Evolutionary conservation across 176 grass and related monocot species (phyloP), one percentile per base, ranked within the genome.

Genomic region (Juncus inflexus): DNA sequence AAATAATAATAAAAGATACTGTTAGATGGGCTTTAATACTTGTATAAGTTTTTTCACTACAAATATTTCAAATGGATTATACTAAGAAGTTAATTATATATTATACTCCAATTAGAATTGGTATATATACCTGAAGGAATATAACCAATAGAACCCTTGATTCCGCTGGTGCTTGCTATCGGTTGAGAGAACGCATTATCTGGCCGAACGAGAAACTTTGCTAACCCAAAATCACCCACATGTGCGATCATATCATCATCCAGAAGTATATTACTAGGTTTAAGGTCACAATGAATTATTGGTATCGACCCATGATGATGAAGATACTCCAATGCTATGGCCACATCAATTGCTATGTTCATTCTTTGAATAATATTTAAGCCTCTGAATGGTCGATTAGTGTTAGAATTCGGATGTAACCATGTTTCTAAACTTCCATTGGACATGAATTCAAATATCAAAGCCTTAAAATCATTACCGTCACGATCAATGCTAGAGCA

Each of bases 401-500:
- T 19, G 5, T 8, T 38, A 52, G 3, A n/a, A n/a, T n/a, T 0
- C 3, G 40, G 13, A 56, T 90, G 82, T 54, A 85, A 50, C 82
- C 86, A 87, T 45, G 58, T 15, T 38, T 87, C 84, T 37, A 87
- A 47, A 7, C 68, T 83, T 3, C 80, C 79, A 52, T 82, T 85
- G 4, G 82, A 70, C 57, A 90, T 73, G 2, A 82, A 77, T 62
- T 62, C 54, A 39, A 82, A 90, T 6, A 90, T 49, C 38, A 90
- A 49, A 56, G 75, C 86, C 47, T 76, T 90, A 61, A 90, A 85
- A 39, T 81, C 74, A 35, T 80, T 69, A 55, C 79, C 75, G n/a
- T n/a, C n/a, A n/a, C n/a, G n/a, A 51, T 90, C 82, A 14, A 85
- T 59, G 65, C 64, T 76, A 5, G 81, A 90, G 50, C 86, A 90